phyloP scores from a whole-genome alignment of 257 asterid genomes.

The Gentiana macrophylla region DNA sequence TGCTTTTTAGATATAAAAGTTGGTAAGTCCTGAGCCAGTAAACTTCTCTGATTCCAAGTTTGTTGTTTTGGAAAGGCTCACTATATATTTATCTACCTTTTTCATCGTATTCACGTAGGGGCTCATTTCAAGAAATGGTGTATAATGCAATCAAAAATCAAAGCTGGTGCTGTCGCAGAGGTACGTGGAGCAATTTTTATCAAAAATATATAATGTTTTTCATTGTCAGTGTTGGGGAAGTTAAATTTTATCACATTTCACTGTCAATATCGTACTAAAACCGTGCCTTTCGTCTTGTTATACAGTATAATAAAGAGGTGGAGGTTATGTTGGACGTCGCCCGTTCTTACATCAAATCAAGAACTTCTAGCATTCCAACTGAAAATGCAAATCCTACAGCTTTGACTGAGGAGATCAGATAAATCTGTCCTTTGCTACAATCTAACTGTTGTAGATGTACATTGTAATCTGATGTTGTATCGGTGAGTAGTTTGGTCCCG shows the following conservation, averaged over 20 bases:
- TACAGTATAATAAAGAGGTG: slow-evolving; percentile 82
- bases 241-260: not conserved
- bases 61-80: not conserved
- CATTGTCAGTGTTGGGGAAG: not conserved
- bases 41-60: not conserved
- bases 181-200: slow-evolving; percentile 25
- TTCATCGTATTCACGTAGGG: slow-evolving; percentile 22
- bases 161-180: slow-evolving; percentile 55
- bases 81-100: not conserved
- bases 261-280: not conserved
- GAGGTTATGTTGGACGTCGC: slow-evolving; percentile 62
- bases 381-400: slow-evolving; percentile 17
- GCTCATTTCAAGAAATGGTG: slow-evolving; percentile 92
- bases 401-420: slow-evolving; percentile 24
- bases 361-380: slow-evolving; percentile 25
- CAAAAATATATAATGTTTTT: not conserved
- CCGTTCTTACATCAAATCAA: slow-evolving; percentile 41
- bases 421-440: not conserved
- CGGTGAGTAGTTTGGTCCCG: too few relatives aligned
- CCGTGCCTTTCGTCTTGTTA: not conserved
- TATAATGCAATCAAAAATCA: slow-evolving; percentile 77
- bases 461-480: slow-evolving; percentile 3
- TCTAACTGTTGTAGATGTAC: not conserved
- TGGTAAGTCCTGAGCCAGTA: slow-evolving; percentile 33
- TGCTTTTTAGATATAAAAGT: slow-evolving; percentile 63